phyloP scores from a whole-genome alignment of 495 filamentous ascomycete species.

The Daldinia loculata region DNA sequence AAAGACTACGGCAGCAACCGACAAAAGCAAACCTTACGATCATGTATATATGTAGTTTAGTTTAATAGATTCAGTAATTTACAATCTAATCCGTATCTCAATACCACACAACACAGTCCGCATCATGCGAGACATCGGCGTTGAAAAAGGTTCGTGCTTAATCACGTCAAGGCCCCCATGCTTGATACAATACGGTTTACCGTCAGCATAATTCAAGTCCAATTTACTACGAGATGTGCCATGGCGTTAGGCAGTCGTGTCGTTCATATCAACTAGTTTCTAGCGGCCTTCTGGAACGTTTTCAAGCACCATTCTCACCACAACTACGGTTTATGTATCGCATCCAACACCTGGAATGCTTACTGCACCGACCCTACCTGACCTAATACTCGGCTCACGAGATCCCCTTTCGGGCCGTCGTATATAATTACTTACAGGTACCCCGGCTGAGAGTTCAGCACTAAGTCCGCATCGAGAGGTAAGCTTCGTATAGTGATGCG shows the following conservation, averaged over 20 bases:
- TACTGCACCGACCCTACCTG: not conserved
- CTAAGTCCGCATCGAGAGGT: not conserved
- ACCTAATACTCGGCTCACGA: slow-evolving; percentile 3
- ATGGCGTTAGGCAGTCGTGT: not conserved
- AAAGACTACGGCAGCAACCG: not conserved
- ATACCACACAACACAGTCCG: not conserved
- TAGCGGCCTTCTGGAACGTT: slow-evolving; percentile 22
- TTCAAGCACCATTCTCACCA: not conserved
- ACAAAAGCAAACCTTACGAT: not conserved
- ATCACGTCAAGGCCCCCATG: slow-evolving; percentile 16
- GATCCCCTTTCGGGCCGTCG: slow-evolving; percentile 24
- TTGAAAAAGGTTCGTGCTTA: slow-evolving; percentile 12
- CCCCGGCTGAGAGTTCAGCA: slow-evolving; percentile 2
- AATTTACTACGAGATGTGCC: not conserved
- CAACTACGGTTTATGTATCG: not conserved
- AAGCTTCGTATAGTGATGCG: not conserved
- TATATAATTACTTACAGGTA: not conserved
- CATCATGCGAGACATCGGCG: slow-evolving; percentile 1
- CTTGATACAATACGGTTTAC: not conserved
- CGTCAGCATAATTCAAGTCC: not conserved
- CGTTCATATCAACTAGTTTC: not conserved
- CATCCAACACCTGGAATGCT: slow-evolving; percentile 6
- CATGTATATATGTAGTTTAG: not conserved
- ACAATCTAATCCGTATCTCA: not conserved
- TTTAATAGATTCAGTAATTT: not conserved